Evolutionary conservation across 805 yeast genomes (phyloP).

Genomic region (Ogataea pini): DNA sequence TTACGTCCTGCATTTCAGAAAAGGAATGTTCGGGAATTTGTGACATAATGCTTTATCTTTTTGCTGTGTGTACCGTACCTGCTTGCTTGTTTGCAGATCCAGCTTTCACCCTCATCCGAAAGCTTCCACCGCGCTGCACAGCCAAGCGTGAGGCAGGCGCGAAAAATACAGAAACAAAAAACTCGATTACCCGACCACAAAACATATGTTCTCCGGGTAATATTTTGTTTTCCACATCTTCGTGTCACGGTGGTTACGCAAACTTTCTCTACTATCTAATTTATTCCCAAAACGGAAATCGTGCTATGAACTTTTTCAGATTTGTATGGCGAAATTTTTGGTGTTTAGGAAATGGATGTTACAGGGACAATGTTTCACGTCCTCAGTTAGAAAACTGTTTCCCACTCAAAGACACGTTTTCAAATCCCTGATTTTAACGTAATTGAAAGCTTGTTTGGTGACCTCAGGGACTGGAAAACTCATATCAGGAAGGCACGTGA

Average conservation of each 20-base stretch:
- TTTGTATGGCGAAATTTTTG: constrained; percentile 4
- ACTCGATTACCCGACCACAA: neutral
- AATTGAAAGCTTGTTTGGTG: neutral
- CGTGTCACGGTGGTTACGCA: constrained; percentile 3
- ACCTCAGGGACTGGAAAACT: neutral
- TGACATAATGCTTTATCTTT: too few species aligned
- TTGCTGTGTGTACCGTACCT: neutral
- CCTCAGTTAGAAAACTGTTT: neutral
- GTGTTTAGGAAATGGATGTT: constrained; percentile 1
- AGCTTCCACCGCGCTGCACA: neutral
- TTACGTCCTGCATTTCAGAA: too few species aligned
- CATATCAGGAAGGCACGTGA: neutral
- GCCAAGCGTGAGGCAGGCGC: neutral
- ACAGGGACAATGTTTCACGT: constrained; percentile 8
- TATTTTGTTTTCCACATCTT: neutral
- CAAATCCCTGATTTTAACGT: neutral
- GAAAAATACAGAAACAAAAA: neutral
- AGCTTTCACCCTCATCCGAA: neutral
- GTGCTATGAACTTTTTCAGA: neutral
- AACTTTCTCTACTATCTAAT: neutral
- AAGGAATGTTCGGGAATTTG: too few species aligned
- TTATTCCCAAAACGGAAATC: constrained; percentile 14
- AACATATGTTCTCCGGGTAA: constrained; percentile 2
- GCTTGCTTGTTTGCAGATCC: neutral
- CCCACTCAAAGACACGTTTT: constrained; percentile 1